Conservation (phyloP, 768 basidiomycete genomes). For the Galerina marginata region DNA sequence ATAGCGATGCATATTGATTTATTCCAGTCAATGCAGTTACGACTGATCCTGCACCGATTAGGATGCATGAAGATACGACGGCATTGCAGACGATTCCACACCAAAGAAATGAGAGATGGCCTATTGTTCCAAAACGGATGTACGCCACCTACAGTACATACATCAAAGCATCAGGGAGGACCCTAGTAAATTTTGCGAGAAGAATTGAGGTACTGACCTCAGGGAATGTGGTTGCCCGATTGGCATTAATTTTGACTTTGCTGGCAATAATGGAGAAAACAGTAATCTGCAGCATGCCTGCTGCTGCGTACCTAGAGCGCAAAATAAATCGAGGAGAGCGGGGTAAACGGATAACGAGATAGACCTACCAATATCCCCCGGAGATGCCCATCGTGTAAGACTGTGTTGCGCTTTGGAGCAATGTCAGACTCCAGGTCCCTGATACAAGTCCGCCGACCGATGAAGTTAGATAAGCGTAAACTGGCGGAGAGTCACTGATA, state of each 20-base stretch:
- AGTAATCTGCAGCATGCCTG: constrained; percentile 34
- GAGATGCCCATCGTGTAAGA: constrained; percentile 27
- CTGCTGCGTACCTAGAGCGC: constrained; percentile 22
- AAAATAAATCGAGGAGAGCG: neutral
- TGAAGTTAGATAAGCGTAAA: too few species aligned
- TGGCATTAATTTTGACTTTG: constrained; percentile 39
- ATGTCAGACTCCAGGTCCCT: constrained; percentile 28
- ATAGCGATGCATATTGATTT: constrained; percentile 42
- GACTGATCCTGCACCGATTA: constrained; percentile 44
- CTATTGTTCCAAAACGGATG: constrained; percentile 26
- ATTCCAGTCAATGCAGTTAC: constrained; percentile 46
- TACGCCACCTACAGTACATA: constrained; percentile 15
- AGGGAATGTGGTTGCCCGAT: constrained; percentile 36
- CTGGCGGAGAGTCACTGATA: neutral
- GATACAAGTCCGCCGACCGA: neutral
- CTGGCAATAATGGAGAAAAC: constrained; percentile 35
- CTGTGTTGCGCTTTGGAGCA: constrained; percentile 26
- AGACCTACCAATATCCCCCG: constrained; percentile 18
- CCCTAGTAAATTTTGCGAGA: too few species aligned
- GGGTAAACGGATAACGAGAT: neutral
- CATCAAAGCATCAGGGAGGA: too few species aligned
- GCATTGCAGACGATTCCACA: constrained; percentile 31
- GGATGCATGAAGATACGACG: constrained; percentile 40
- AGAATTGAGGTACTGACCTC: constrained; percentile 23
- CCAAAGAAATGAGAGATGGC: constrained; percentile 31